These are phyloP conservation scores for Skeletonema costatum DNA, from an alignment of 108 stramenopile species.

Conservation along the genomic window DNA sequence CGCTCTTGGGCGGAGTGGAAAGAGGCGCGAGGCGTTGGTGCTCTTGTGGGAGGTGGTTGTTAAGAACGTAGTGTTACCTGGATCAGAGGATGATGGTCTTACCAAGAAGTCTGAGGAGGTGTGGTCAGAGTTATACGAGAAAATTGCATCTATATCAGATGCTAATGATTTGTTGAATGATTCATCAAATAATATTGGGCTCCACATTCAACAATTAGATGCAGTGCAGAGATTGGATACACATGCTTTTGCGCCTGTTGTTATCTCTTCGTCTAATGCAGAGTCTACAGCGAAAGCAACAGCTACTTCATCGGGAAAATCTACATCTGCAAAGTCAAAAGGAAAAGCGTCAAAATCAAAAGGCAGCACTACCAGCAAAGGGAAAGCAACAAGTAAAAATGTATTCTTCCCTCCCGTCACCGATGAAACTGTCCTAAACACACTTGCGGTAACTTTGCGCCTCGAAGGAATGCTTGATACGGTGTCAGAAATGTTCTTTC, in stretches of 20 bases:
- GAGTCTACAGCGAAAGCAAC: slow-evolving; percentile 10
- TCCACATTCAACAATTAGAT: slow-evolving; percentile 11
- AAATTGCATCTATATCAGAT: background rate
- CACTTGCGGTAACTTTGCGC: slow-evolving; percentile 23
- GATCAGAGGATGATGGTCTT: background rate
- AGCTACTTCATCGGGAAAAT: background rate
- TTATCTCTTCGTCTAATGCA: slow-evolving; percentile 9
- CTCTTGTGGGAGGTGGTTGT: slow-evolving; percentile 52
- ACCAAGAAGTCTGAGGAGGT: background rate
- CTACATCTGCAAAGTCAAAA: background rate
- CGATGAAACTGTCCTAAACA: slow-evolving; percentile 36
- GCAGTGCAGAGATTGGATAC: slow-evolving; percentile 25
- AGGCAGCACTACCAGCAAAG: background rate
- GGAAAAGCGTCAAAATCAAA: background rate
- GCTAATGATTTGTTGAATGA: slow-evolving; percentile 15
- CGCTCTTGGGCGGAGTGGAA: slow-evolving; percentile 61
- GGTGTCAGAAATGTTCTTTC: slow-evolving; percentile 31
- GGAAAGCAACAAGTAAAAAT: background rate
- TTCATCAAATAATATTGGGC: background rate
- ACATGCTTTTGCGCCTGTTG: slow-evolving; percentile 4
- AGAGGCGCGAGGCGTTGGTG: slow-evolving; percentile 52
- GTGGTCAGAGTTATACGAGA: slow-evolving; percentile 11
- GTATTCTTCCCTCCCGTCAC: slow-evolving; percentile 20
- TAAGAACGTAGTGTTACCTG: slow-evolving; percentile 7
- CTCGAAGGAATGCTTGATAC: slow-evolving; percentile 22